Percentiles rank a stretch among this genome's conserved stretches.
These are phyloP conservation scores for Trichoderma afroharzianum DNA, from an alignment of 2,329 filamentous ascomycete genomes.

Conservation along the genomic window DNA sequence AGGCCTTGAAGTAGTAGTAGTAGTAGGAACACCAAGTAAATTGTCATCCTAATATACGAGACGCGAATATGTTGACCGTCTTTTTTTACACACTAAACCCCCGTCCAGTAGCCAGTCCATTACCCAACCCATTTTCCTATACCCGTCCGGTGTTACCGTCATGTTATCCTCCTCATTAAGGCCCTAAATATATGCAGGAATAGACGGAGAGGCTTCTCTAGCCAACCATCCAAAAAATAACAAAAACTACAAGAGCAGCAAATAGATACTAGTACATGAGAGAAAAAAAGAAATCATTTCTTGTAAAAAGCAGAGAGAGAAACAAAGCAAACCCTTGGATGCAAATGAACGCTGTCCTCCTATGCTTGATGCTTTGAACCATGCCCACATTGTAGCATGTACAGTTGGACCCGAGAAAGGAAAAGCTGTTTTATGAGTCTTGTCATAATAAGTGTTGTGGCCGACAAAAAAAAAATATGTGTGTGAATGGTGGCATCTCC, in stretches of 20 bases:
- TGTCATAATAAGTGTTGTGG: background rate
- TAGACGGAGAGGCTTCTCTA: background rate
- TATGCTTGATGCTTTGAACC: background rate
- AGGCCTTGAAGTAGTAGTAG: background rate
- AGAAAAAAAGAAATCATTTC: background rate
- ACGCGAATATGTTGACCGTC: background rate
- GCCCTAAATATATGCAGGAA: slow-evolving; percentile 15
- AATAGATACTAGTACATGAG: slow-evolving; percentile 4
- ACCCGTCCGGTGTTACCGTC: background rate
- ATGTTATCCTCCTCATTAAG: slow-evolving; percentile 15
- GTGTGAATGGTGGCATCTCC: background rate
- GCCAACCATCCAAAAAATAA: background rate
- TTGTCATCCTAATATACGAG: background rate
- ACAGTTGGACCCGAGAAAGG: background rate
- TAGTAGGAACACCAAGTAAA: background rate
- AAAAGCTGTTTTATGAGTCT: background rate
- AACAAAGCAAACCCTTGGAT: background rate
- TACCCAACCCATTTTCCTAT: background rate
- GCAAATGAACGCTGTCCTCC: slow-evolving; percentile 10
- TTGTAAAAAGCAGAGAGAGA: background rate
- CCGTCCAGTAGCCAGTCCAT: background rate
- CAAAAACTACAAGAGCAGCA: background rate
- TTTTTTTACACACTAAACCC: background rate
- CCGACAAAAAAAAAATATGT: background rate
- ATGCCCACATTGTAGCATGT: background rate